phyloP scores from a whole-genome alignment of 2,329 filamentous ascomycete species.

The Aspergillus carbonarius region DNA sequence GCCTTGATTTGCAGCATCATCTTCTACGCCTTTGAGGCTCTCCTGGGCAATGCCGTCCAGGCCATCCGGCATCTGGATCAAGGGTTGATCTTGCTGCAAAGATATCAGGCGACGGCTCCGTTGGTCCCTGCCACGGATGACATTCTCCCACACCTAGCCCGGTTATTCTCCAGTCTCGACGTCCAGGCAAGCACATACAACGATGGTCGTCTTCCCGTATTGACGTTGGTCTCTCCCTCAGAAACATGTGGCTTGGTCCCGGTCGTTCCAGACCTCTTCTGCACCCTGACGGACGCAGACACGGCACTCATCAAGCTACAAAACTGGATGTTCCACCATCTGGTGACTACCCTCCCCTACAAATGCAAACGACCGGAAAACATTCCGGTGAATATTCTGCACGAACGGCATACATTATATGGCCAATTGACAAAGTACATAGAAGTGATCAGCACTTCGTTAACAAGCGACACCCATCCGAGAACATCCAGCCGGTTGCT shows the following conservation, averaged over 20 bases:
- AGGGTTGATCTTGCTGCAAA: constrained; percentile 21
- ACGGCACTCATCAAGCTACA: constrained; percentile 15
- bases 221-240: background rate
- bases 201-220: constrained; percentile 8
- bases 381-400: constrained; percentile 6
- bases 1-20: constrained; percentile 28
- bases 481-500: background rate
- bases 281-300: background rate
- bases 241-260: background rate
- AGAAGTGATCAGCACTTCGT: background rate
- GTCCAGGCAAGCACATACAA: constrained; percentile 25
- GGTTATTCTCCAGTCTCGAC: constrained; percentile 20
- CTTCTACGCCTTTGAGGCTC: constrained; percentile 27
- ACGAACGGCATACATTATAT: constrained; percentile 6
- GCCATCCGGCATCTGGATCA: constrained; percentile 27
- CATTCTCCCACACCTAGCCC: constrained; percentile 15
- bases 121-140: constrained; percentile 2
- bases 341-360: constrained; percentile 11
- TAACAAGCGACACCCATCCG: background rate
- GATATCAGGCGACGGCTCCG: constrained; percentile 7
- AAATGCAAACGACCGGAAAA: constrained; percentile 6
- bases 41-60: constrained; percentile 21
- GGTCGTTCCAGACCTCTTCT: background rate
- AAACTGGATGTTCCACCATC: constrained; percentile 24
- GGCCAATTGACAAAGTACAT: background rate